Evolutionary conservation across 2,329 filamentous ascomycete genomes (phyloP), one percentile per base, ranked within the genome.

Genomic region (Colletotrichum somersetense): DNA sequence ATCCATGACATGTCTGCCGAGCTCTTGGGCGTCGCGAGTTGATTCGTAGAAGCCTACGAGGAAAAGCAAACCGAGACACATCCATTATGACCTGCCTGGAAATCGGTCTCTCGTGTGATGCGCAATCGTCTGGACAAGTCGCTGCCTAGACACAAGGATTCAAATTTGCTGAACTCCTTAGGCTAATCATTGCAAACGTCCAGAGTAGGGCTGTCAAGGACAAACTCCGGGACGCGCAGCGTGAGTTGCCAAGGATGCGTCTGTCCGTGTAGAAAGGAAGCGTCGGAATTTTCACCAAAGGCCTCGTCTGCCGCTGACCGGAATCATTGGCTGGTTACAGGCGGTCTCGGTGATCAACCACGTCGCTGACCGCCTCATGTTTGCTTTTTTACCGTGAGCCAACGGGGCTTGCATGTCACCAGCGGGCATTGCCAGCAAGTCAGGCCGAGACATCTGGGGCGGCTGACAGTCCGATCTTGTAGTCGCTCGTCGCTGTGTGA

Each of bases 401-500:
- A 57, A 61, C 30, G 16, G 35, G 52, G 33, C 55, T 57, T 66
- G 70, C 61, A 52, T 57, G 48, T 44, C 70, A 71, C 66, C 23
- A 23, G 64, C 16, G 48, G 40, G 56, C 46, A n/a, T 26, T 61
- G 57, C 61, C 23, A 40, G 33, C 42, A 62, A 53, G 23, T 52
- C 35, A 44, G 35, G 23, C 48, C 57, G 64, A 72, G 68, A 68
- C 63, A 73, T 56, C 10, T n/a, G 30, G 58, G 58, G 53, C 77
- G 67, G 50, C 40, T 23, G 38, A 62, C 46, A 71, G 48, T 66
- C 62, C 63, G 65, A 72, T 67, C 62, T 71, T 44, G 67, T 52
- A 62, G 67, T 52, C 53, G 38, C 18, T 73, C 20, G 33, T 23
- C 35, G 58, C 30, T 64, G 71, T 61, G 71, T 62, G 20, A 72